Evolutionary conservation across 2,329 filamentous ascomycete genomes (phyloP).

Genomic region (Penicillium digitatum): DNA sequence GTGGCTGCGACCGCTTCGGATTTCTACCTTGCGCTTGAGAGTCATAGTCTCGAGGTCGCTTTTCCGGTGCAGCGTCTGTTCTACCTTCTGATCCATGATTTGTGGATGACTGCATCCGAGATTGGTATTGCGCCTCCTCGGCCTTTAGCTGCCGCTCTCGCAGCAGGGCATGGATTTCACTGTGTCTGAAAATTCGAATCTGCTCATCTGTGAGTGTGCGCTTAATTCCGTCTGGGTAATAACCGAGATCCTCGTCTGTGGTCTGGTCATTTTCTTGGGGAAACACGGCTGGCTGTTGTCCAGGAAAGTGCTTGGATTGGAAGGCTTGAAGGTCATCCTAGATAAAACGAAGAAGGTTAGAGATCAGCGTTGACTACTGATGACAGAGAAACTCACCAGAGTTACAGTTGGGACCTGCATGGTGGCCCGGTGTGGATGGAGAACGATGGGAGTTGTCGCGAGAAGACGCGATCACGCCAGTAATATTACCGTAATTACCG

Average conservation of each 20-base stretch:
- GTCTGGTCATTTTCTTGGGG: constrained; percentile 20
- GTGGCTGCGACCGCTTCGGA: not conserved
- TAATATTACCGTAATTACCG: constrained; percentile 5
- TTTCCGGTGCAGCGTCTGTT: not conserved
- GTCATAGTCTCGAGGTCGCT: not conserved
- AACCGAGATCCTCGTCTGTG: constrained; percentile 64
- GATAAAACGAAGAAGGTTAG: not conserved
- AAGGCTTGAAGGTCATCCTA: constrained; percentile 61
- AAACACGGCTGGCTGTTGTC: constrained; percentile 5
- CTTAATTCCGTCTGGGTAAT: constrained; percentile 81
- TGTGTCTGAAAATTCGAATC: constrained; percentile 84
- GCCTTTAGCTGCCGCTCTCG: constrained; percentile 45
- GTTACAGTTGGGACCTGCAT: constrained; percentile 36
- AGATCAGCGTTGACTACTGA: not conserved
- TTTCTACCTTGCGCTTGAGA: not conserved
- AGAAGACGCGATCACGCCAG: constrained; percentile 10
- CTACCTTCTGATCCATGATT: not conserved
- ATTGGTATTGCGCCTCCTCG: constrained; percentile 27
- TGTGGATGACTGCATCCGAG: constrained; percentile 5
- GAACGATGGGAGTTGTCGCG: constrained; percentile 3
- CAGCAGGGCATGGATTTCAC: constrained; percentile 71
- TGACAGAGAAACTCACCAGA: constrained; percentile 25
- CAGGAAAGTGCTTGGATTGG: constrained; percentile 56
- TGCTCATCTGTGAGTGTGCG: constrained; percentile 88
- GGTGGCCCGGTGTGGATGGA: constrained; percentile 1